Evolutionary conservation across 306 rosid genomes (phyloP).

Genomic region (Quercus robur): DNA sequence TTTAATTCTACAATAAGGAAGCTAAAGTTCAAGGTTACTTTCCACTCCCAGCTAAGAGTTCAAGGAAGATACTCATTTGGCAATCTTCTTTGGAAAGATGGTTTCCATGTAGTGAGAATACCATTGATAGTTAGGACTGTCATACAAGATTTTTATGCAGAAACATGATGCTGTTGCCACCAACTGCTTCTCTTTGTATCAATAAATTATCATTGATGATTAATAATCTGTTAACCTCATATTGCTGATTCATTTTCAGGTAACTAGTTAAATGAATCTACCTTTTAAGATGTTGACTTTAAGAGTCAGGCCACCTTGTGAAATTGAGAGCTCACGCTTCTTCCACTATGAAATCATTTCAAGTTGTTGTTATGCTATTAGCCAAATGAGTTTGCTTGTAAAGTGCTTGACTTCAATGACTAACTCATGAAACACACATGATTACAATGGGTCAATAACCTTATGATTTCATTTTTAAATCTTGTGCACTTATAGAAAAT

Average conservation of each 20-base stretch:
- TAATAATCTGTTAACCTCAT: background rate
- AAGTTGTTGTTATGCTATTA: background rate
- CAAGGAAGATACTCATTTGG: slow-evolving; percentile 58
- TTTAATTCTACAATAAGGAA: slow-evolving; percentile 34
- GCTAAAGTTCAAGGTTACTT: slow-evolving; percentile 39
- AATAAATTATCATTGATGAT: background rate
- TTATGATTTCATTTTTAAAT: background rate
- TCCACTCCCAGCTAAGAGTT: slow-evolving; percentile 34
- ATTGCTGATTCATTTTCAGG: background rate
- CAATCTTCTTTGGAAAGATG: slow-evolving; percentile 56
- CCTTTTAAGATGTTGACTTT: background rate
- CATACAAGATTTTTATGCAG: slow-evolving; percentile 31
- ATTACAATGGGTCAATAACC: background rate
- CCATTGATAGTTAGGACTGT: slow-evolving; percentile 43
- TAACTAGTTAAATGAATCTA: background rate
- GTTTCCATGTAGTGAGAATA: slow-evolving; percentile 44
- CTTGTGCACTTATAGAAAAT: background rate
- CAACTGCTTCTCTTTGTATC: background rate
- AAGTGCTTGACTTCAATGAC: background rate
- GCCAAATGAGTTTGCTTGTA: background rate
- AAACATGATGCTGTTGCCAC: slow-evolving; percentile 17
- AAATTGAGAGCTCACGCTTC: background rate
- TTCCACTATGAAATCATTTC: background rate
- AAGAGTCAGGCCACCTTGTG: background rate
- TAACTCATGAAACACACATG: background rate